Conservation (phyloP, 352 stramenopile genomes). For the Phytopythium aichiense region DNA sequence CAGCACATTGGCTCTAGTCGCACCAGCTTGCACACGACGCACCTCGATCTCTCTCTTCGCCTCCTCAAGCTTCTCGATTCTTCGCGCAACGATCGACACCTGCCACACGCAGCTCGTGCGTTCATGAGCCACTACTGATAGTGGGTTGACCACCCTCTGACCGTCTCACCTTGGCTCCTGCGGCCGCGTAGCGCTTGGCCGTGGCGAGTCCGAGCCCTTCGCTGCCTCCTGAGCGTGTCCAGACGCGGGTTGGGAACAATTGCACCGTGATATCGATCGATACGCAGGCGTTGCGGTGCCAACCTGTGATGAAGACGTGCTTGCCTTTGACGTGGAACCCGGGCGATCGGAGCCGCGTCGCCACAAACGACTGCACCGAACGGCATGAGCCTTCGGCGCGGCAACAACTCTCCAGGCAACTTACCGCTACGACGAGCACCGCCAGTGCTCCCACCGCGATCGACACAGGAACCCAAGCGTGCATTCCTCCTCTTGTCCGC, state of each 20-base stretch:
- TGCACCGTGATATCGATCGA: background rate
- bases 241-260: too few species aligned
- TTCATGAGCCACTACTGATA: too few species aligned
- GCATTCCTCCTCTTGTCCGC: background rate
- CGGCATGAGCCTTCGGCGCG: background rate
- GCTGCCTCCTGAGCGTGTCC: constrained; percentile 20
- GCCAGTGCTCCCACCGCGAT: background rate
- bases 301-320: constrained; percentile 40
- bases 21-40: too few species aligned
- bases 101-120: background rate
- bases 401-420: background rate
- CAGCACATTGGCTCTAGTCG: too few species aligned
- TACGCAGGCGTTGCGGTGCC: background rate
- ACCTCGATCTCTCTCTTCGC: constrained; percentile 33
- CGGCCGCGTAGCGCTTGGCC: constrained; percentile 38
- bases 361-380: background rate
- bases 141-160: too few species aligned
- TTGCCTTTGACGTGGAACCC: constrained; percentile 29
- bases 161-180: constrained; percentile 25
- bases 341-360: constrained; percentile 7
- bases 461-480: background rate
- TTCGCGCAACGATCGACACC: constrained; percentile 39
- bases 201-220: constrained; percentile 37
- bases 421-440: background rate
- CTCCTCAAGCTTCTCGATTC: constrained; percentile 20